Percentiles rank a stretch among this genome's conserved stretches.
Conservation (phyloP, 768 basidiomycete genomes). For the Suillus plorans region DNA sequence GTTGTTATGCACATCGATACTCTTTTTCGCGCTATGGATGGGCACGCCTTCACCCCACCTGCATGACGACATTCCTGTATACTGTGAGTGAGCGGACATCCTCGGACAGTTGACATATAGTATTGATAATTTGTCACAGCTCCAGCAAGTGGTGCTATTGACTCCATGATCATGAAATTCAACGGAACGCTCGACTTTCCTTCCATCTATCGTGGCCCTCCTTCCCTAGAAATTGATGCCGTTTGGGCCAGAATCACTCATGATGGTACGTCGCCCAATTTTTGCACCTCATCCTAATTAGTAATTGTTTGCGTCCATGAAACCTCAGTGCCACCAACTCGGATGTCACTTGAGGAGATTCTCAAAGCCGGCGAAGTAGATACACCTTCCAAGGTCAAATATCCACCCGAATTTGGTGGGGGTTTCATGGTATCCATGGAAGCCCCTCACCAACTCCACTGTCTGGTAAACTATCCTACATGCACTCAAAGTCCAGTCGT, state of each 20-base stretch:
- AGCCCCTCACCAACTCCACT: constrained; percentile 12
- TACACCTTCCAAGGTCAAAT: constrained; percentile 6
- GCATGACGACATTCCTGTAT: neutral
- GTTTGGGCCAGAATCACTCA: constrained; percentile 6
- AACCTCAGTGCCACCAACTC: constrained; percentile 6
- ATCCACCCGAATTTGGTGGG: constrained; percentile 10
- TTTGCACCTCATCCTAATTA: neutral
- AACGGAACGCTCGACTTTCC: constrained; percentile 8
- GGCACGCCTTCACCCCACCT: neutral
- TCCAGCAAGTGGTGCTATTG: constrained; percentile 11
- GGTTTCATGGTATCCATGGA: constrained; percentile 13
- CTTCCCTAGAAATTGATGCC: constrained; percentile 1
- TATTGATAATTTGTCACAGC: neutral
- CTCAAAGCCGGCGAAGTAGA: constrained; percentile 7
- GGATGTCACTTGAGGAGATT: constrained; percentile 7
- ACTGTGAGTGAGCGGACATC: neutral
- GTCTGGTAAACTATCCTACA: constrained; percentile 4
- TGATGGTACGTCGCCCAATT: neutral
- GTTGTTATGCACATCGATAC: neutral
- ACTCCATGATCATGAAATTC: constrained; percentile 5
- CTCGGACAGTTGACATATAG: neutral
- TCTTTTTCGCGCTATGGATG: constrained; percentile 13
- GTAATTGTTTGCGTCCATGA: neutral
- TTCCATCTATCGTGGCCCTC: constrained; percentile 5
- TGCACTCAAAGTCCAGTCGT: neutral